Evolutionary conservation across 2,329 filamentous ascomycete species (phyloP).

Genomic region (Claviceps sp.): DNA sequence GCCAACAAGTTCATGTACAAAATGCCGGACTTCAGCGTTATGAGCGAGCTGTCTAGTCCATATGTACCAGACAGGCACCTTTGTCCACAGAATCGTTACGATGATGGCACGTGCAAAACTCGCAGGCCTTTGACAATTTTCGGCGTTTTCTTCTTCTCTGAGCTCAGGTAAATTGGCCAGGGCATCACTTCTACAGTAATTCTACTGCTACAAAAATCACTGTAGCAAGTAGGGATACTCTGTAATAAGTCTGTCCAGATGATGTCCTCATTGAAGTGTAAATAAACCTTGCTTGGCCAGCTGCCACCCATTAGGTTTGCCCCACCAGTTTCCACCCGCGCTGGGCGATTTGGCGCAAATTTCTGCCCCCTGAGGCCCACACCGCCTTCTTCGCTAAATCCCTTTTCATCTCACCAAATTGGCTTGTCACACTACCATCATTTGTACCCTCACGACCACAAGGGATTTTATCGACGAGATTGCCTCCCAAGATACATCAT

Average conservation of each 20-base stretch:
- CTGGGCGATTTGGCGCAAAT: background rate
- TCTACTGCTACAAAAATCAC: too few relatives aligned
- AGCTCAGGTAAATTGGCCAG: background rate
- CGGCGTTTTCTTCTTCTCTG: background rate
- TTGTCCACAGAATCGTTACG: too few relatives aligned
- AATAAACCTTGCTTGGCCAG: background rate
- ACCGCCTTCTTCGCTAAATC: conserved; percentile 15
- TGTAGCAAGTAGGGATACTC: too few relatives aligned
- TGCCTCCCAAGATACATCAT: background rate
- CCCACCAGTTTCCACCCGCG: background rate
- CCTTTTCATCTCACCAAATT: background rate
- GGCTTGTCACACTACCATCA: background rate
- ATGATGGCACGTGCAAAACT: background rate
- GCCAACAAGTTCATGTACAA: background rate
- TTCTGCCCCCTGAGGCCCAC: conserved; percentile 13
- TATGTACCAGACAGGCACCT: too few relatives aligned
- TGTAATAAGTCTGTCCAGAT: too few relatives aligned
- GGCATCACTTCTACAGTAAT: too few relatives aligned
- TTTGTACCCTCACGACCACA: background rate
- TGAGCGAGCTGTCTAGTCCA: background rate
- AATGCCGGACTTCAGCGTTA: background rate
- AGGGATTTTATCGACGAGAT: background rate
- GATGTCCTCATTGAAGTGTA: too few relatives aligned
- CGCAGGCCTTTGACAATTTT: background rate
- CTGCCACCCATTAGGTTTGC: background rate